Evolutionary conservation across 73 alveolate genomes (phyloP), one percentile per base, ranked within the genome.

Genomic region (Uronychia setigera): DNA sequence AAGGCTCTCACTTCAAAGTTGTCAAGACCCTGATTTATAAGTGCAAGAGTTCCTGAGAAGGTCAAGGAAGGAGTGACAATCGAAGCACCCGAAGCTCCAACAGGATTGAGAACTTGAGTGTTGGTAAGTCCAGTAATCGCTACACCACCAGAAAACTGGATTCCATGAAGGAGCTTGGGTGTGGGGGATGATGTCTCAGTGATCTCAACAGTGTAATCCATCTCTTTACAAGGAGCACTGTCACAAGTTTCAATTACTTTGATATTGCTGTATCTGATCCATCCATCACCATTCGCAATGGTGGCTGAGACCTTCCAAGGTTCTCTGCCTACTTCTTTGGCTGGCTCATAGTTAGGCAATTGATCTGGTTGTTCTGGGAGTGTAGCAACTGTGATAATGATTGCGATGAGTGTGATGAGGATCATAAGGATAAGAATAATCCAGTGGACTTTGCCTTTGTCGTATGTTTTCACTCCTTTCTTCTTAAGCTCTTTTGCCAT

Each of bases 401-500:
- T 46, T 5, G 19, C n/a, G 19, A 19, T 19, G 67, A 46, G 5
- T 5, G 67, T 46, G 67, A 46, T 46, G 67, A 46, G 5, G 67
- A 46, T 46, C 67, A 46, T 46, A 19, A 46, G 19, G 19, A 46
- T 46, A 19, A 46, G 67, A 46, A 46, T 46, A 19, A 46, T 19
- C 67, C 19, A 11, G 67, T 46, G n/a, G n/a, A 19, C 67, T 19
- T 46, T 46, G 5, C 67, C 67, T 19, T 19, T 46, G n/a, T 46
- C 19, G 67, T 46, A 46, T 11, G 67, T 46, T 19, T 19, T 46
- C 19, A 19, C 19, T 5, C n/a, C 19, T 46, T 46, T 46, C 67
- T 46, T 46, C 67, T 46, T 46, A 19, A 46, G 67, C 67, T 46
- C 67, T 19, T 46, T 46, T 46, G 5, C n/a, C 81, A 76, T 76